Evolutionary conservation across 2,329 filamentous ascomycete species (phyloP).

Genomic region (Pseudogymnoascus sp.): DNA sequence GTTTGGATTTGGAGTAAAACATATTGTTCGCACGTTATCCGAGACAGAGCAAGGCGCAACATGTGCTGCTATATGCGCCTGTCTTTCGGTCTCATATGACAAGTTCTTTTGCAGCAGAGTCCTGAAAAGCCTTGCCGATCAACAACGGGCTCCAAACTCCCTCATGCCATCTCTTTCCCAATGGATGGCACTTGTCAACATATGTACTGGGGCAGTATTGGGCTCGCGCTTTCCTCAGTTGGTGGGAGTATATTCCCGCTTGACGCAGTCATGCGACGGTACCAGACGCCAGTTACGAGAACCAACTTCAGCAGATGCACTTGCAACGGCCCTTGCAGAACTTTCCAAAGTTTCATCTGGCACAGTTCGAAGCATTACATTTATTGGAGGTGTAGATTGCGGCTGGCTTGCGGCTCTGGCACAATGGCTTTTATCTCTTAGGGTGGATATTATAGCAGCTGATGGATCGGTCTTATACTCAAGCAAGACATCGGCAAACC

Average conservation of each 20-base stretch:
- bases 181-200: slow-evolving; percentile 12
- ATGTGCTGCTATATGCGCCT: slow-evolving; percentile 16
- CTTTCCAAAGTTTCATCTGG: slow-evolving; percentile 11
- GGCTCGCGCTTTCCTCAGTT: slow-evolving; percentile 4
- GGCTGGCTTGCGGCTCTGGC: slow-evolving; percentile 20
- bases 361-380: slow-evolving; percentile 10
- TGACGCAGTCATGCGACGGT: neutral
- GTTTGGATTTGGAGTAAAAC: slow-evolving; percentile 21
- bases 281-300: neutral
- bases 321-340: slow-evolving; percentile 8
- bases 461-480: slow-evolving; percentile 3
- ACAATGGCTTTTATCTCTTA: slow-evolving; percentile 15
- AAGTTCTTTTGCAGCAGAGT: neutral
- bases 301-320: neutral
- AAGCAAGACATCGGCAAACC: neutral
- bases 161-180: slow-evolving; percentile 15
- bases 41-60: slow-evolving; percentile 18
- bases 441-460: slow-evolving; percentile 7
- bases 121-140: slow-evolving; percentile 9
- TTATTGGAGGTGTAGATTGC: slow-evolving; percentile 16
- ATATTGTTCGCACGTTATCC: slow-evolving; percentile 15
- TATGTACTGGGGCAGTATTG: slow-evolving; percentile 13
- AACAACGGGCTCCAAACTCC: slow-evolving; percentile 1
- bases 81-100: slow-evolving; percentile 14
- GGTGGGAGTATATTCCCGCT: neutral